Evolutionary conservation across 352 stramenopile species (phyloP).

Genomic region (Pythium periplocum): DNA sequence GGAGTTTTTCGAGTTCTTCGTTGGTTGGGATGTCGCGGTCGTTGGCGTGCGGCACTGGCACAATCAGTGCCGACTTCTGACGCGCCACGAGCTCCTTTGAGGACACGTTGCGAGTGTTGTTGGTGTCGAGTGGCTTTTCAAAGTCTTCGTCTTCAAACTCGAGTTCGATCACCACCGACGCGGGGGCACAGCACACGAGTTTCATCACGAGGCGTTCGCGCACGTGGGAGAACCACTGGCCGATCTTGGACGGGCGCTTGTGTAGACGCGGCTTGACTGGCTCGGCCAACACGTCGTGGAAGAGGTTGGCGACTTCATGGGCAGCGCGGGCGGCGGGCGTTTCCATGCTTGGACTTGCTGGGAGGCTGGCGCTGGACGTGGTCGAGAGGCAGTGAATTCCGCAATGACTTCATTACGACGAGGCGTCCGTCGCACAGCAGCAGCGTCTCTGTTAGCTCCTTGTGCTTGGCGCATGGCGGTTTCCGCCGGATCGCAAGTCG

Average conservation of each 20-base stretch:
- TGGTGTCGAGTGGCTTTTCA: background rate
- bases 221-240: slow-evolving; percentile 15
- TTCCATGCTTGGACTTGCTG: slow-evolving; percentile 6
- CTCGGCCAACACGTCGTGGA: slow-evolving; percentile 8
- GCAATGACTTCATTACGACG: slow-evolving; percentile 1
- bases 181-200: slow-evolving; percentile 20
- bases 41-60: slow-evolving; percentile 4
- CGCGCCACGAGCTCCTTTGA: slow-evolving; percentile 12
- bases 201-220: slow-evolving; percentile 22
- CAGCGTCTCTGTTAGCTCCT: no score
- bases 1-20: slow-evolving; percentile 21
- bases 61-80: slow-evolving; percentile 22
- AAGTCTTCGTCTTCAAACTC: slow-evolving; percentile 25
- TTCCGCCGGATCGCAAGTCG: no score
- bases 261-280: slow-evolving; percentile 6
- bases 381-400: slow-evolving; percentile 2
- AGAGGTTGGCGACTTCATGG: slow-evolving; percentile 8
- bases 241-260: slow-evolving; percentile 14
- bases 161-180: slow-evolving; percentile 21
- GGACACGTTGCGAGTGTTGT: background rate
- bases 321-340: background rate
- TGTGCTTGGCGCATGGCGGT: no score
- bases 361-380: slow-evolving; percentile 1
- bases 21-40: slow-evolving; percentile 27
- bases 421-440: background rate